Evolutionary conservation across 2,329 filamentous ascomycete species (phyloP).

Genomic region (Talaromyces funiculosus): DNA sequence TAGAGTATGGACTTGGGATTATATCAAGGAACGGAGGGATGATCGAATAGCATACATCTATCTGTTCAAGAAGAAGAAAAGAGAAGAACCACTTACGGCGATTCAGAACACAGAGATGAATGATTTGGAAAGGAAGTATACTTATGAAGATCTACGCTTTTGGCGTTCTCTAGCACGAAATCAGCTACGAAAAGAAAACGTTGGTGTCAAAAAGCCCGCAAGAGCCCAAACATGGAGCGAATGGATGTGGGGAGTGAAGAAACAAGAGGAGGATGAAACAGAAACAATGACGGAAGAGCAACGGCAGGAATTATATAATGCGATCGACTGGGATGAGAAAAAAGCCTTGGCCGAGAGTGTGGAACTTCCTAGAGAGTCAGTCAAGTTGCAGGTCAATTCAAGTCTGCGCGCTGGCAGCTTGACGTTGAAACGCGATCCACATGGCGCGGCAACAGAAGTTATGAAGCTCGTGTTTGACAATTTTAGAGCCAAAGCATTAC

Average conservation of each 20-base stretch:
- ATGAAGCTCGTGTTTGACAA: slow-evolving; percentile 90
- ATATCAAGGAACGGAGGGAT: slow-evolving; percentile 86
- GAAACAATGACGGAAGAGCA: slow-evolving; percentile 92
- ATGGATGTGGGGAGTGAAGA: slow-evolving; percentile 85
- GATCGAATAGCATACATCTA: slow-evolving; percentile 84
- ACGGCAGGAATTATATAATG: slow-evolving; percentile 90
- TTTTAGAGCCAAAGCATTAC: slow-evolving; percentile 83
- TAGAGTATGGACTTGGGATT: slow-evolving; percentile 90
- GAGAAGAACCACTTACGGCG: slow-evolving; percentile 60
- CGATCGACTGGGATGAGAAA: slow-evolving; percentile 98
- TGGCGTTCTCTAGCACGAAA: slow-evolving; percentile 94
- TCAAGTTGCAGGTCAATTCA: slow-evolving; percentile 89
- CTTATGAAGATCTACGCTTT: slow-evolving; percentile 93
- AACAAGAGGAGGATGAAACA: slow-evolving; percentile 66
- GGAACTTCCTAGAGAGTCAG: slow-evolving; percentile 80
- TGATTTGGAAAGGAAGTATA: slow-evolving; percentile 76
- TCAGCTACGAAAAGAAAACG: slow-evolving; percentile 90
- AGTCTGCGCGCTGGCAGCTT: slow-evolving; percentile 95
- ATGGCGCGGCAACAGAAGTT: slow-evolving; percentile 71
- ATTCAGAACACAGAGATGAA: slow-evolving; percentile 69
- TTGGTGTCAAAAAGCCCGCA: slow-evolving; percentile 68
- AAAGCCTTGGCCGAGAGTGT: slow-evolving; percentile 79
- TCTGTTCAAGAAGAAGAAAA: slow-evolving; percentile 90
- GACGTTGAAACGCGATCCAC: slow-evolving; percentile 78
- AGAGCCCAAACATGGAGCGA: slow-evolving; percentile 81